These are phyloP conservation scores for Eimeria necatrix DNA, from an alignment of 169 alveolate species.

Conservation along the genomic window DNA sequence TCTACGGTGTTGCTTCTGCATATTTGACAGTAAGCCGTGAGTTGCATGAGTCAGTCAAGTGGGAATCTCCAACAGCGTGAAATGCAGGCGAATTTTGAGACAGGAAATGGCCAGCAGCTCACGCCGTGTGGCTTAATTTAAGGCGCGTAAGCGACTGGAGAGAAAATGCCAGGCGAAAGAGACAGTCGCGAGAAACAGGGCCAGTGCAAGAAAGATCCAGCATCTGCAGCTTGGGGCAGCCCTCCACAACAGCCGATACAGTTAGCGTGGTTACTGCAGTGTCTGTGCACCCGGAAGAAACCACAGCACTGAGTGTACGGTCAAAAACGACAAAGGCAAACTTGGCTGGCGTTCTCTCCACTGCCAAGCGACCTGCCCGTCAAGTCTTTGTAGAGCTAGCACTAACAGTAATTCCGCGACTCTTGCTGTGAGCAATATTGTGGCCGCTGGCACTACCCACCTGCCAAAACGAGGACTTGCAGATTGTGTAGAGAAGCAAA, in stretches of 20 bases:
- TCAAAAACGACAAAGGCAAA: not conserved
- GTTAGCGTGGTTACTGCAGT: slow-evolving; percentile 76
- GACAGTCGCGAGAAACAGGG: slow-evolving; percentile 67
- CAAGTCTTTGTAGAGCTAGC: not conserved
- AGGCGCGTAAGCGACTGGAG: slow-evolving; percentile 61
- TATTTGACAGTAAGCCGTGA: not conserved
- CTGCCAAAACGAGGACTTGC: slow-evolving; percentile 78
- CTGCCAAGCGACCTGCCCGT: no score
- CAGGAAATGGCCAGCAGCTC: not conserved
- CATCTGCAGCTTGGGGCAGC: slow-evolving; percentile 78
- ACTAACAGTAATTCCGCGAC: not conserved
- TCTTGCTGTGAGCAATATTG: not conserved
- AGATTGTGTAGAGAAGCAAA: slow-evolving; percentile 63
- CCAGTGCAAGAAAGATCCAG: slow-evolving; percentile 75
- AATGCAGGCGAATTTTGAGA: not conserved
- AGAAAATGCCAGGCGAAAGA: slow-evolving; percentile 66
- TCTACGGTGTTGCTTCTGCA: no score
- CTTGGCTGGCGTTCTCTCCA: no score
- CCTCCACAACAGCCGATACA: slow-evolving; percentile 71
- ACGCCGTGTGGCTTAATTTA: slow-evolving; percentile 68
- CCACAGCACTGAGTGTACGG: not conserved
- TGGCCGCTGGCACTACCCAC: not conserved
- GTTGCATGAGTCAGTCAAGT: not conserved
- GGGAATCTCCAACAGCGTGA: not conserved
- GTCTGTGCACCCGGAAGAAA: slow-evolving; percentile 33